phyloP scores from a whole-genome alignment of 2,329 filamentous ascomycete species.

The Orbilia ellipsospora region DNA sequence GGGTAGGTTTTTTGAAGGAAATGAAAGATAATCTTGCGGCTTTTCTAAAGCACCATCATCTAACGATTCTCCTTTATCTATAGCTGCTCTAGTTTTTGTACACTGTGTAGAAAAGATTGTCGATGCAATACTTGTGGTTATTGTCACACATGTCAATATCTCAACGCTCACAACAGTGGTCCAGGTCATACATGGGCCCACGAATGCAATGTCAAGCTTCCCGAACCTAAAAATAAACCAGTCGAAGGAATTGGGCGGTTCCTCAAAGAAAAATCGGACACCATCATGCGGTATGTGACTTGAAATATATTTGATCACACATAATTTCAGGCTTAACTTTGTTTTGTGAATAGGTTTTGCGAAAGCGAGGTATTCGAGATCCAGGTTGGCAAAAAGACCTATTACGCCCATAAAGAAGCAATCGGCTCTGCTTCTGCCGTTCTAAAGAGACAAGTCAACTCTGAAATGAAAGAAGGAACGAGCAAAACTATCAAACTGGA shows the following conservation, averaged over 20 bases:
- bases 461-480: constrained; percentile 30
- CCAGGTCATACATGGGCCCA: constrained; percentile 13
- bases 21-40: too few relatives aligned
- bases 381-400: constrained; percentile 32
- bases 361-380: constrained; percentile 29
- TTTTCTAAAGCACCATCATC: too few relatives aligned
- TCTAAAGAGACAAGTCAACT: constrained; percentile 23
- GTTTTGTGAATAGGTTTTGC: constrained; percentile 10
- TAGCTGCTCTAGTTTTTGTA: neutral
- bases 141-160: constrained; percentile 27
- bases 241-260: constrained; percentile 5
- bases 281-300: constrained; percentile 13
- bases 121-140: constrained; percentile 30
- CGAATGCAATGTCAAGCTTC: neutral
- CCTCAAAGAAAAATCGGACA: constrained; percentile 15
- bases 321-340: neutral
- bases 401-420: constrained; percentile 28
- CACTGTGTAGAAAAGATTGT: constrained; percentile 19
- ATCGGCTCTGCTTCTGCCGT: constrained; percentile 26
- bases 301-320: neutral
- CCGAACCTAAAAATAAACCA: neutral
- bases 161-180: neutral
- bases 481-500: constrained; percentile 27
- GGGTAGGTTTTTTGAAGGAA: constrained; percentile 7
- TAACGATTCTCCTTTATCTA: too few relatives aligned